phyloP scores from a whole-genome alignment of 2,329 filamentous ascomycete species.

The Exophiala aquamarina region DNA sequence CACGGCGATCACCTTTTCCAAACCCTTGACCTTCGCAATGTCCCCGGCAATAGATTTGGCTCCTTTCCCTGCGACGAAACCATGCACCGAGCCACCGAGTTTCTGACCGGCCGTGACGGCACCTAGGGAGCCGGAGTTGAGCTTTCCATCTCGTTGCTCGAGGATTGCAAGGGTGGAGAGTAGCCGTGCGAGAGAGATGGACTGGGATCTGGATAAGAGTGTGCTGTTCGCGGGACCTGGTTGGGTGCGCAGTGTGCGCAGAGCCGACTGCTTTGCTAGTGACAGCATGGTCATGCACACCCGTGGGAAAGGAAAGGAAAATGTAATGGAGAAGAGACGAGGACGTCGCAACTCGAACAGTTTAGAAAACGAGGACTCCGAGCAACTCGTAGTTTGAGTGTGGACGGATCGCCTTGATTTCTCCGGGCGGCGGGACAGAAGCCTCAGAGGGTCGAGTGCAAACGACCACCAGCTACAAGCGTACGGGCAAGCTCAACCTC shows the following conservation, averaged over 20 bases:
- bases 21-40: slow-evolving; percentile 82
- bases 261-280: slow-evolving; percentile 34
- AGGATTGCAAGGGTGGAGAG: slow-evolving; percentile 87
- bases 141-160: slow-evolving; percentile 86
- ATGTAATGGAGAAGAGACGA: too few species aligned
- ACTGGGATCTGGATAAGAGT: slow-evolving; percentile 38
- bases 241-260: slow-evolving; percentile 42
- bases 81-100: slow-evolving; percentile 81
- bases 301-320: too few species aligned
- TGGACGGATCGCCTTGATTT: too few species aligned
- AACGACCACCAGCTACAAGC: too few species aligned
- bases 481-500: too few species aligned
- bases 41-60: slow-evolving; percentile 72
- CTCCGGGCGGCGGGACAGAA: too few species aligned
- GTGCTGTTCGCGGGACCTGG: slow-evolving; percentile 41
- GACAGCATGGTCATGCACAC: slow-evolving; percentile 20
- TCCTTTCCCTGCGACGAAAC: slow-evolving; percentile 79
- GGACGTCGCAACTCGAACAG: too few species aligned
- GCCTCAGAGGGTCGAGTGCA: too few species aligned
- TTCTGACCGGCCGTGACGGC: slow-evolving; percentile 84
- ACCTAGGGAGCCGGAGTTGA: slow-evolving; percentile 78
- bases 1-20: slow-evolving; percentile 88
- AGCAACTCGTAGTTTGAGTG: too few species aligned
- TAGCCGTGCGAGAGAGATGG: slow-evolving; percentile 64
- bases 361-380: too few species aligned